Conservation (phyloP, 2,329 filamentous ascomycete genomes). For the Venturia asperata region DNA sequence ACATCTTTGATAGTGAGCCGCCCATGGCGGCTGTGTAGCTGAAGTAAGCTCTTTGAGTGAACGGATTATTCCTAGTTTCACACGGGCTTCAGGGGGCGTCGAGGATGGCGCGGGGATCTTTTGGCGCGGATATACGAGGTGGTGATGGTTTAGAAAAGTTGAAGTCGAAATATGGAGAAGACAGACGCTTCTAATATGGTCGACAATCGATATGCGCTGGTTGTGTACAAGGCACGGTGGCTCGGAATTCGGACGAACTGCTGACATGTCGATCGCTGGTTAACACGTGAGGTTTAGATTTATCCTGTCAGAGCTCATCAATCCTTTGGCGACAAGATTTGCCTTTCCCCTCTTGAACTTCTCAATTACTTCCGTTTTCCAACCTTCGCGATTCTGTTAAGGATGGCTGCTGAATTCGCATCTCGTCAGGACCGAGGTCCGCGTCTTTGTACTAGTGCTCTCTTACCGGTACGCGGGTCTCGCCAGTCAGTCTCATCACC, state of each 20-base stretch:
- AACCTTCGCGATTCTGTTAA: no score
- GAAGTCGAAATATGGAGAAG: not conserved
- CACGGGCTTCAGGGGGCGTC: not conserved
- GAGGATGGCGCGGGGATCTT: not conserved
- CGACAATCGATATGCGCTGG: constrained; percentile 6
- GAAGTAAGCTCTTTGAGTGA: not conserved
- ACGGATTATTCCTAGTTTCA: not conserved
- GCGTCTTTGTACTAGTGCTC: no score
- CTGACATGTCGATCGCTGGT: not conserved
- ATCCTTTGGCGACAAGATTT: no score
- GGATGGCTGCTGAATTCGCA: no score
- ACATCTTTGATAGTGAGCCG: constrained; percentile 53
- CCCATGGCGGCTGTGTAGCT: constrained; percentile 39
- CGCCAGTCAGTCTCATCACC: no score
- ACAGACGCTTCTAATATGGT: not conserved
- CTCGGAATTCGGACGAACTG: not conserved
- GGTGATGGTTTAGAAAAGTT: not conserved
- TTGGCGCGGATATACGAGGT: not conserved
- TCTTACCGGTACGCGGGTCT: no score
- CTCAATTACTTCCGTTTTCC: no score
- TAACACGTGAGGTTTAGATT: no score
- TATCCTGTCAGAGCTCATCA: no score
- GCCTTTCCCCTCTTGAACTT: no score
- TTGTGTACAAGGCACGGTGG: not conserved
- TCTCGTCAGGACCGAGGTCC: no score